Evolutionary conservation across 345 rosid genomes (phyloP).

Genomic region (Psidium friedrichsthalianum): DNA sequence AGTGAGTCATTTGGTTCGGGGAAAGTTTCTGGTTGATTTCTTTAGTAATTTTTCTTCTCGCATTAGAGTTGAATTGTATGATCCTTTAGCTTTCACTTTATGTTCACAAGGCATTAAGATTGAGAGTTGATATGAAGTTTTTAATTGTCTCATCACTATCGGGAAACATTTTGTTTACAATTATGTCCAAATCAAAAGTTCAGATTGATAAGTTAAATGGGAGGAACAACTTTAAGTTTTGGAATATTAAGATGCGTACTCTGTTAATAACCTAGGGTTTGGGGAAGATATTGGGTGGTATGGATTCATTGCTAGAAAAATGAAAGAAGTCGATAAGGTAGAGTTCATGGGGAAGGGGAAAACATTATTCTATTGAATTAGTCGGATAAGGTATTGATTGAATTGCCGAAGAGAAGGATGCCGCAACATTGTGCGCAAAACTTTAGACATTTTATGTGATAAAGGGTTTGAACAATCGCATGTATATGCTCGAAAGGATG

Average conservation of each 20-base stretch:
- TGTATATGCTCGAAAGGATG: neutral
- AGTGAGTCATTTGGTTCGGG: neutral
- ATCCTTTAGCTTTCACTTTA: neutral
- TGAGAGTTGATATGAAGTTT: neutral
- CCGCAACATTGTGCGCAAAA: neutral
- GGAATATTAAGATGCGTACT: neutral
- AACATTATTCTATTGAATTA: neutral
- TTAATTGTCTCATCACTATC: neutral
- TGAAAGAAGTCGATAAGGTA: neutral
- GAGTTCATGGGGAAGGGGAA: neutral
- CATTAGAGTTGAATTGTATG: neutral
- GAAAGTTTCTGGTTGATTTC: neutral
- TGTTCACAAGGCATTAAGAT: neutral
- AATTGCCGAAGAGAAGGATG: neutral
- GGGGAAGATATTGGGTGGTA: neutral
- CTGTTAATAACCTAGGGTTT: neutral
- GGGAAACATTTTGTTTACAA: neutral
- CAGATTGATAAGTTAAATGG: neutral
- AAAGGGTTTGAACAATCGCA: neutral
- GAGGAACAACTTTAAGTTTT: neutral
- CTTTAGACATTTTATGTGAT: neutral
- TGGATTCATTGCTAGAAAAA: neutral
- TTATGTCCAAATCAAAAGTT: neutral
- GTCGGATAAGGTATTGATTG: neutral
- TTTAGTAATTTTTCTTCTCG: neutral